A percentile compares a stretch with the other conserved stretches of the same genome.
Evolutionary conservation across 225 moss, liverwort and hornwort genomes (phyloP).

Genomic region (Straminergon stramineum): DNA sequence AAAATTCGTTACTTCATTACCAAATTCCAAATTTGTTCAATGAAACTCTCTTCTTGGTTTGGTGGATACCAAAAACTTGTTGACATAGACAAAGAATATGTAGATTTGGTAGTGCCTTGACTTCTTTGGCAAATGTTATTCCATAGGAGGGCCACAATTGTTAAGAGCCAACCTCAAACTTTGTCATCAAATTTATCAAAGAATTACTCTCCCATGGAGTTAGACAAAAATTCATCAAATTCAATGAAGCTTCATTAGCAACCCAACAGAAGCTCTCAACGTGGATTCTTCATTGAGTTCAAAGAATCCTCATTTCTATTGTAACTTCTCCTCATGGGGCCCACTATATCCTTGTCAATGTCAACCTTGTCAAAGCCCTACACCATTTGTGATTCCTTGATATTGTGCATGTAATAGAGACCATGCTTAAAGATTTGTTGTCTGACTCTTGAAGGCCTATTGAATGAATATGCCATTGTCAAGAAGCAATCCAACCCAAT

Average conservation of each 20-base stretch:
- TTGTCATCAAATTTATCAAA: too few relatives aligned
- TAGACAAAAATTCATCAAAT: too few relatives aligned
- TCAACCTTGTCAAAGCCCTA: not conserved
- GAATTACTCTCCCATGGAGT: too few relatives aligned
- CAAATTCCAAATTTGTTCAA: too few relatives aligned
- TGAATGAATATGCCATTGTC: rapidly evolving
- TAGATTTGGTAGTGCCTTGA: not conserved
- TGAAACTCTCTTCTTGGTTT: not conserved
- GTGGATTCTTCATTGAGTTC: too few relatives aligned
- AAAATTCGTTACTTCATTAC: too few relatives aligned
- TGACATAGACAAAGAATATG: not conserved
- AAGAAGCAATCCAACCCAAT: rapidly evolving
- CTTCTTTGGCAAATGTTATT: not conserved
- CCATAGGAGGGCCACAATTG: too few relatives aligned
- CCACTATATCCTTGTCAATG: not conserved
- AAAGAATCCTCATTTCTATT: too few relatives aligned
- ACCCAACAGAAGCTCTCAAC: too few relatives aligned
- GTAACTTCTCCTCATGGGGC: too few relatives aligned
- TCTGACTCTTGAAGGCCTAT: not conserved
- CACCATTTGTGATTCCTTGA: not conserved
- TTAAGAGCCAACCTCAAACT: too few relatives aligned
- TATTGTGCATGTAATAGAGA: not conserved
- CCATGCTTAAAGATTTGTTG: not conserved
- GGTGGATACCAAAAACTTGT: rapidly evolving
- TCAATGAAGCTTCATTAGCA: too few relatives aligned